Percentiles rank a stretch among this genome's conserved stretches.
Conservation (phyloP, 2,329 filamentous ascomycete species). For the Fusarium phyllophilum region DNA sequence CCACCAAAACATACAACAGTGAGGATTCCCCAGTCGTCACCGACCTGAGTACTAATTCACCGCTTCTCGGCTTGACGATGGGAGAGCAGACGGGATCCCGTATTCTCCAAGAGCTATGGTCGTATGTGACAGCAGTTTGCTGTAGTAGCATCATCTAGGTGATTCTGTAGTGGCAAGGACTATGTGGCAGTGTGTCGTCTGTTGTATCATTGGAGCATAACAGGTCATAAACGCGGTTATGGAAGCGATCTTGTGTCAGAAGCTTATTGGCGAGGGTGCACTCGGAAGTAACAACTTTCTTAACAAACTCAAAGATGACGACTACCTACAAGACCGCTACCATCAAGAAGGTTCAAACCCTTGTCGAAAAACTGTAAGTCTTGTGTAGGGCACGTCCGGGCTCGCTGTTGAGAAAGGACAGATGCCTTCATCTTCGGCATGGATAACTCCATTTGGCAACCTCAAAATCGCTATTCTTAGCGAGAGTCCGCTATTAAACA, state of each 20-base stretch:
- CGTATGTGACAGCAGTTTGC: neutral
- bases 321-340: too few species aligned
- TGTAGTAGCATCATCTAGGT: neutral
- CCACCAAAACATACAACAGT: neutral
- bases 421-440: neutral
- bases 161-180: neutral
- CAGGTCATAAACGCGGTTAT: neutral
- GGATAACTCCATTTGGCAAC: neutral
- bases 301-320: too few species aligned
- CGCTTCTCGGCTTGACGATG: neutral
- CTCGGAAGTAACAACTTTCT: too few species aligned
- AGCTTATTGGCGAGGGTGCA: too few species aligned
- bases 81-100: slow-evolving; percentile 3
- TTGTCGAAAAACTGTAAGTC: too few species aligned
- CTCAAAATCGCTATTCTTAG: neutral
- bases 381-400: too few species aligned
- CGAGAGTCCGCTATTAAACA: neutral
- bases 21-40: neutral
- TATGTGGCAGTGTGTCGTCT: too few species aligned
- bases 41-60: slow-evolving; percentile 3
- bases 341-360: too few species aligned
- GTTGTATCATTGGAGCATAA: neutral
- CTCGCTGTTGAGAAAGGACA: neutral
- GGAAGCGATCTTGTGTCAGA: too few species aligned
- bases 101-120: neutral